Evolutionary conservation across 2,329 filamentous ascomycete genomes (phyloP), one percentile per base, ranked within the genome.

Genomic region (Pseudocercospora eumusae): DNA sequence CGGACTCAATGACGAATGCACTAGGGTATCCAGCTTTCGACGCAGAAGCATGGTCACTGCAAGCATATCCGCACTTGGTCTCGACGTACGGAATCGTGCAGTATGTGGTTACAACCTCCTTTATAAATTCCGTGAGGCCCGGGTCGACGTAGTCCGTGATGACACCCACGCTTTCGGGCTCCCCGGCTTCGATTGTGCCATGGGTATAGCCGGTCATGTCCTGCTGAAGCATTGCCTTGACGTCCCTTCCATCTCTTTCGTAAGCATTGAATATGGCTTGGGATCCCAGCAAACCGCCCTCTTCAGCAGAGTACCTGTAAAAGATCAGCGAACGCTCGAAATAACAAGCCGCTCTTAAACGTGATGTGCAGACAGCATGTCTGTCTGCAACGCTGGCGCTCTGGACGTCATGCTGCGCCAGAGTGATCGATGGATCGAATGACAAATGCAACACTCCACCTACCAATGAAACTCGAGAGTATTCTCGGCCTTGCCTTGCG

Each of bases 211-310:
- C 93, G 1, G 92, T 96, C 93, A 98, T 98, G 77, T 98, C 93
- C 20, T 98, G 93, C 80, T 98, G 93, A 59, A 98, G 85, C 95
- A 98, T 98, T 33, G 93, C 93, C 79, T 93, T 96, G 76, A 98
- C 84, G 67, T 93, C 87, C 25, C 88, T 85, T 31, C 84, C 83
- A 21, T 84, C 78, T 74, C 88, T 86, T 77, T 90, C 88, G 73
- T 98, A 98, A 7, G 85, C 80, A 56, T 85, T 83, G 81, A 97
- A 98, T 75, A 98, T 90, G 59, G 90, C 93, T 76, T 96, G 92
- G 71, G 89, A 93, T 62, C 92, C 92, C 3, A 96, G 84, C 50
- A 96, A 82, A 33, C 93, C 92, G 56, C 89, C 92, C 76, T 96
- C 92, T 75, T 96, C 92, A 10, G 91, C 92, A 49, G 88, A 91